These are phyloP conservation scores for Pezicula radicicola DNA, from an alignment of 2,329 filamentous ascomycete species.

Conservation along the genomic window DNA sequence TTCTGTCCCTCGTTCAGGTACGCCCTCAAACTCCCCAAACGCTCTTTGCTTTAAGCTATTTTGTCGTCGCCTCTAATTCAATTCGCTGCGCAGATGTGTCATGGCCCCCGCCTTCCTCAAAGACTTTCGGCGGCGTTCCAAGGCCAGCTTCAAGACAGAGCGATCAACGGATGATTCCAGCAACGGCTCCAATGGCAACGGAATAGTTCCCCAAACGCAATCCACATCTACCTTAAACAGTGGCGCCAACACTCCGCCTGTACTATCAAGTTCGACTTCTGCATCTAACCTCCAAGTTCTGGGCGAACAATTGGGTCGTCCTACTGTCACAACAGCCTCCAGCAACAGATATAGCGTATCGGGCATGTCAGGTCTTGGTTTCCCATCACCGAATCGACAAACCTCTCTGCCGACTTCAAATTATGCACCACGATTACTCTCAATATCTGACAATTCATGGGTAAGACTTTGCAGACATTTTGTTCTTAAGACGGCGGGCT, in stretches of 20 bases:
- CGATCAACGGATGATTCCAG: constrained; percentile 47
- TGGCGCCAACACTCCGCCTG: constrained; percentile 57
- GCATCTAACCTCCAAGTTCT: constrained; percentile 62
- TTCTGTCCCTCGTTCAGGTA: not conserved
- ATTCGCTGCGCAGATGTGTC: not conserved
- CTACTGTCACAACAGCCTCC: constrained; percentile 34
- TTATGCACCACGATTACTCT: constrained; percentile 77
- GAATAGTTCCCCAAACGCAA: constrained; percentile 59
- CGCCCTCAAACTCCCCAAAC: not conserved
- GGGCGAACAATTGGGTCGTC: constrained; percentile 35
- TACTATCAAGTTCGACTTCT: constrained; percentile 40
- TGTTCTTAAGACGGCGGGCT: constrained; percentile 3
- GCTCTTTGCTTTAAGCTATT: not conserved
- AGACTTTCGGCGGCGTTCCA: constrained; percentile 73
- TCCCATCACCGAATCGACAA: constrained; percentile 51
- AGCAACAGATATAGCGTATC: constrained; percentile 61
- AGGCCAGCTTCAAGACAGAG: constrained; percentile 67
- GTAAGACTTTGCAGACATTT: constrained; percentile 46
- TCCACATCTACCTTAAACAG: constrained; percentile 61
- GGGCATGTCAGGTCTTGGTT: constrained; percentile 59
- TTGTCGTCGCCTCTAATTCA: not conserved
- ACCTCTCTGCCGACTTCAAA: constrained; percentile 64
- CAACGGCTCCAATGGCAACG: constrained; percentile 52
- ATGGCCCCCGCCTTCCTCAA: constrained; percentile 70
- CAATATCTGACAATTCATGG: constrained; percentile 79